These are phyloP conservation scores for Cylindrotheca closterium DNA, from an alignment of 108 stramenopile species.

Conservation along the genomic window DNA sequence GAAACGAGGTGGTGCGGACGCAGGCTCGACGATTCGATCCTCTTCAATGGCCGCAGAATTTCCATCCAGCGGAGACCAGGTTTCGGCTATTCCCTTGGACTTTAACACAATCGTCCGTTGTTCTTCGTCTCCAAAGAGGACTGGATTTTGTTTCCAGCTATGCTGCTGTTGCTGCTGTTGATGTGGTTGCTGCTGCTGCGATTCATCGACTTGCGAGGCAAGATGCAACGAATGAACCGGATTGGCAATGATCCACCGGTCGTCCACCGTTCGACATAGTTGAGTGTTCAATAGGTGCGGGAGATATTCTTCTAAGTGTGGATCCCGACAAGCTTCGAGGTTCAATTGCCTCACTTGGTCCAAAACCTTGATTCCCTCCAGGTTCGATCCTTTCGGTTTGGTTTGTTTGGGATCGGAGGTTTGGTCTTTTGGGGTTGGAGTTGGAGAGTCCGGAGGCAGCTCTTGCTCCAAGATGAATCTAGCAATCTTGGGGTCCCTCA, in stretches of 20 bases:
- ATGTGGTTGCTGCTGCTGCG: background rate
- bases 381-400: background rate
- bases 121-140: slow-evolving; percentile 53
- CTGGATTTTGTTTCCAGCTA: slow-evolving; percentile 14
- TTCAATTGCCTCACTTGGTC: slow-evolving; percentile 31
- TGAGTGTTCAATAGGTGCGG: slow-evolving; percentile 28
- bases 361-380: slow-evolving; percentile 5
- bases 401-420: background rate
- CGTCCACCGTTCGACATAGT: slow-evolving; percentile 12
- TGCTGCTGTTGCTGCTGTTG: background rate
- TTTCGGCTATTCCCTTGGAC: slow-evolving; percentile 38
- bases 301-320: slow-evolving; percentile 35
- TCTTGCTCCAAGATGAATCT: slow-evolving; percentile 33
- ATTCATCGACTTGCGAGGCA: slow-evolving; percentile 24
- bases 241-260: slow-evolving; percentile 32
- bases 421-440: background rate
- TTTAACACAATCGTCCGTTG: slow-evolving; percentile 34
- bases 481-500: slow-evolving; percentile 10
- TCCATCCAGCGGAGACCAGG: slow-evolving; percentile 35
- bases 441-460: slow-evolving; percentile 12
- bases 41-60: slow-evolving; percentile 17
- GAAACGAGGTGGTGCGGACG: background rate
- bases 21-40: background rate
- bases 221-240: slow-evolving; percentile 42
- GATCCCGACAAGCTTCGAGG: slow-evolving; percentile 28